These are phyloP conservation scores for Talaromyces verruculosus DNA, from an alignment of 2,329 filamentous ascomycete species.

Conservation along the genomic window DNA sequence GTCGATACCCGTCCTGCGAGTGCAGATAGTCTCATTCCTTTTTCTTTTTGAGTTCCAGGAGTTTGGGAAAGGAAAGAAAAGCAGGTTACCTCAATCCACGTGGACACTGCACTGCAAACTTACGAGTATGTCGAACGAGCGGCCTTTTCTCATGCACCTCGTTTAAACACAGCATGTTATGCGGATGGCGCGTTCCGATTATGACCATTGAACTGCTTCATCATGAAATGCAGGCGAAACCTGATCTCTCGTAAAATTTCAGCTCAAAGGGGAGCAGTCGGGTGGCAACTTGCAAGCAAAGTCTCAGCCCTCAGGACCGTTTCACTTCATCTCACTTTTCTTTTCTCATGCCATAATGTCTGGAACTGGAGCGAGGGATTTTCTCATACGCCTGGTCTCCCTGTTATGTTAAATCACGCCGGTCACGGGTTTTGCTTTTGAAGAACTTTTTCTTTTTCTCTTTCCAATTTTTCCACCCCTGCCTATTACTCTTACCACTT, in stretches of 20 bases:
- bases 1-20: background rate
- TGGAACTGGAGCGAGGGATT: background rate
- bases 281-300: background rate
- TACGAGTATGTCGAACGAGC: background rate
- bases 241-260: background rate
- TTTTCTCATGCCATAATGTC: background rate
- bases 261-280: background rate
- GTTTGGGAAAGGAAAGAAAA: background rate
- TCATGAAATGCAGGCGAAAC: background rate
- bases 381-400: background rate
- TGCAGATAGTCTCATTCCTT: background rate
- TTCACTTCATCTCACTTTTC: background rate
- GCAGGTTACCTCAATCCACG: no score
- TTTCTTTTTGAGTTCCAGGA: background rate
- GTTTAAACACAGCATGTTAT: background rate
- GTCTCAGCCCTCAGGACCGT: background rate
- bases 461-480: background rate
- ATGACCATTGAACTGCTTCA: background rate
- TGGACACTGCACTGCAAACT: background rate
- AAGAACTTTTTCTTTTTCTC: background rate
- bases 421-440: slow-evolving; percentile 8
- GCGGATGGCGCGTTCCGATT: background rate
- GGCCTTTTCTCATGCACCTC: background rate
- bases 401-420: slow-evolving; percentile 16
- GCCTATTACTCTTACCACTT: background rate